Percentiles rank a stretch among this genome's conserved stretches.
phyloP scores from a whole-genome alignment of 148 eudicot species.

The Cornus florida region DNA sequence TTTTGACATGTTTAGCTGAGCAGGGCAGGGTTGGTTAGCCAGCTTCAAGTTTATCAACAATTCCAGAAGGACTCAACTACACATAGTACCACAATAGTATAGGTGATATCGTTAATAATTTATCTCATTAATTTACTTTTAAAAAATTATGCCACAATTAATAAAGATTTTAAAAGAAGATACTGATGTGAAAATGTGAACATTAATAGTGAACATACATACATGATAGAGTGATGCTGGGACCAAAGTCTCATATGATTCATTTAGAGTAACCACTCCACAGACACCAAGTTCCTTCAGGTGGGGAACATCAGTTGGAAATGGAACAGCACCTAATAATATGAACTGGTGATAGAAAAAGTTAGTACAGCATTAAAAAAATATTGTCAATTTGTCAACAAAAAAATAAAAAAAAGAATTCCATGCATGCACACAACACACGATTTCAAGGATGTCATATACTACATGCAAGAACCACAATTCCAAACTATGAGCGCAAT shows the following conservation, averaged over 20 bases:
- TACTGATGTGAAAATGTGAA: neutral
- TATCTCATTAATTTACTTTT: neutral
- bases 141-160: neutral
- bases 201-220: neutral
- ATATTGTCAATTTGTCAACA: neutral
- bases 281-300: slow-evolving; percentile 81
- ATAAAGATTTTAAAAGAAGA: neutral
- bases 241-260: slow-evolving; percentile 82
- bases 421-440: neutral
- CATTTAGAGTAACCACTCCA: slow-evolving; percentile 80
- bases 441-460: too few relatives aligned
- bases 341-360: slow-evolving; percentile 50
- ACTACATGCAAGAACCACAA: neutral
- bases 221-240: slow-evolving; percentile 70
- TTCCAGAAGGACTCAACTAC: neutral
- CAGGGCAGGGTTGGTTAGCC: neutral
- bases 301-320: slow-evolving; percentile 71
- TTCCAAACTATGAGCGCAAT: neutral
- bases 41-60: neutral
- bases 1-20: neutral
- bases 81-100: neutral
- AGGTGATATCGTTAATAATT: neutral
- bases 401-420: neutral
- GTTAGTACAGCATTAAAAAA: slow-evolving; percentile 1
- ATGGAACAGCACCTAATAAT: slow-evolving; percentile 85